Evolutionary conservation across 805 yeast genomes (phyloP).

Genomic region (Limtongozyma cylindracea): DNA sequence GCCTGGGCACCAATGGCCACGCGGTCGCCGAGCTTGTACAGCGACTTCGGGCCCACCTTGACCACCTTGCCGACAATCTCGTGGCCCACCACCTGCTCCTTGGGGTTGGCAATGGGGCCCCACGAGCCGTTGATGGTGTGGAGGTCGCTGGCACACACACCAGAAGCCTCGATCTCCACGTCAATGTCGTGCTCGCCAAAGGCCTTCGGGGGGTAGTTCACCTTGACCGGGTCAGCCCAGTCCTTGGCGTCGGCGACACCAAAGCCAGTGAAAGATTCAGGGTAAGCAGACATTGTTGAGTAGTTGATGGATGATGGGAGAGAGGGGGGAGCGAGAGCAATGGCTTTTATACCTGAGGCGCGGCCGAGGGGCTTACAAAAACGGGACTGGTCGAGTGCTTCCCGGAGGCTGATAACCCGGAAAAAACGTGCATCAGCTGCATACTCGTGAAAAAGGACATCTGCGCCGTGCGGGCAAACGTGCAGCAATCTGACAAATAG

Average conservation of each 20-base stretch:
- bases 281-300: too few relatives aligned
- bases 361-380: too few relatives aligned
- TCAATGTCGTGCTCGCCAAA: constrained; percentile 5
- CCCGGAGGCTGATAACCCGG: too few relatives aligned
- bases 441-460: too few relatives aligned
- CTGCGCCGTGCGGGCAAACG: too few relatives aligned
- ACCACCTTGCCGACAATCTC: constrained; percentile 34
- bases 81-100: constrained; percentile 31
- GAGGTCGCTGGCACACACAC: constrained; percentile 32
- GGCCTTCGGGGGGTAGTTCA: constrained; percentile 20
- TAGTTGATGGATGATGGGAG: too few relatives aligned
- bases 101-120: constrained; percentile 10
- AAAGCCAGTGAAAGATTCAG: constrained; percentile 38
- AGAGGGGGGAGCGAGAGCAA: too few relatives aligned
- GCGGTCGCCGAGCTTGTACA: constrained; percentile 33
- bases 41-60: constrained; percentile 3
- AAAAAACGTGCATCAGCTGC: too few relatives aligned
- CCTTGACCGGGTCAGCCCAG: constrained; percentile 29
- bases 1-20: constrained; percentile 62
- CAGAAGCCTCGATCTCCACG: constrained; percentile 6
- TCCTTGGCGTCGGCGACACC: constrained; percentile 21
- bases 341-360: too few relatives aligned
- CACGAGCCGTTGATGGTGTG: constrained; percentile 27
- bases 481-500: too few relatives aligned
- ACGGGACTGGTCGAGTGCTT: too few relatives aligned